Percentiles rank a stretch among this genome's conserved stretches.
phyloP scores from a whole-genome alignment of 305 asterid species.

The Fraxinus platypoda region DNA sequence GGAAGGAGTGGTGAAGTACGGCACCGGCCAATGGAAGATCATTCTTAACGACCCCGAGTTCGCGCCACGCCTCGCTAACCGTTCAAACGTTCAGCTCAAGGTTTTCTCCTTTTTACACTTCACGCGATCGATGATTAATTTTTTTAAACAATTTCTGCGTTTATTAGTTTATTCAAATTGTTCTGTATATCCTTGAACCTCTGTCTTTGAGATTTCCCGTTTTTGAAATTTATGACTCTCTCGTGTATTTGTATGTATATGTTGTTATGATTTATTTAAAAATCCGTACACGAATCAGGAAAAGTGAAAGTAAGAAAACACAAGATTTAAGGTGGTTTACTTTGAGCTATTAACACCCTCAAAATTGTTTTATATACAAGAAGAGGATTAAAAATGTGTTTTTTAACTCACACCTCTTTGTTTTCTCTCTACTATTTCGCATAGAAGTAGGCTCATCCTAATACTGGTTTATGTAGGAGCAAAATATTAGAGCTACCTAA shows the following conservation, averaged over 20 bases:
- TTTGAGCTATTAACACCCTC: too few relatives aligned
- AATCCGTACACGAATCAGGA: too few relatives aligned
- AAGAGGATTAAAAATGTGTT: too few relatives aligned
- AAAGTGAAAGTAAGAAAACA: too few relatives aligned
- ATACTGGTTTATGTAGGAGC: too few relatives aligned
- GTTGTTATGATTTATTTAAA: too few relatives aligned
- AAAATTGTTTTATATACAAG: too few relatives aligned
- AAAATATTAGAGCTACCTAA: too few relatives aligned
- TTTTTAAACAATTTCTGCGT: not conserved
- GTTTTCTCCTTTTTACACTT: constrained; percentile 18
- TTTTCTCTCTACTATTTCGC: too few relatives aligned
- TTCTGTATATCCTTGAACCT: not conserved
- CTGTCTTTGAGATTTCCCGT: not conserved
- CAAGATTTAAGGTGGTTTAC: too few relatives aligned
- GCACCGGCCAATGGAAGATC: constrained; percentile 60
- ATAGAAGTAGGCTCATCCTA: too few relatives aligned
- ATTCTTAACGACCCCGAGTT: constrained; percentile 54
- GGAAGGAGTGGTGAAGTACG: constrained; percentile 62
- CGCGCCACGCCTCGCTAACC: constrained; percentile 31
- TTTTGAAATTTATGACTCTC: not conserved
- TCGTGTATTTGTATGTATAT: not conserved
- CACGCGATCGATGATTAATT: not conserved
- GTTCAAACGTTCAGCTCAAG: constrained; percentile 70
- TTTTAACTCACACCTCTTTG: too few relatives aligned
- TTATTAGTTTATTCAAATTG: not conserved